These are phyloP conservation scores for Mycosphaerella sp. DNA, from an alignment of 2,329 filamentous ascomycete species.

Conservation along the genomic window DNA sequence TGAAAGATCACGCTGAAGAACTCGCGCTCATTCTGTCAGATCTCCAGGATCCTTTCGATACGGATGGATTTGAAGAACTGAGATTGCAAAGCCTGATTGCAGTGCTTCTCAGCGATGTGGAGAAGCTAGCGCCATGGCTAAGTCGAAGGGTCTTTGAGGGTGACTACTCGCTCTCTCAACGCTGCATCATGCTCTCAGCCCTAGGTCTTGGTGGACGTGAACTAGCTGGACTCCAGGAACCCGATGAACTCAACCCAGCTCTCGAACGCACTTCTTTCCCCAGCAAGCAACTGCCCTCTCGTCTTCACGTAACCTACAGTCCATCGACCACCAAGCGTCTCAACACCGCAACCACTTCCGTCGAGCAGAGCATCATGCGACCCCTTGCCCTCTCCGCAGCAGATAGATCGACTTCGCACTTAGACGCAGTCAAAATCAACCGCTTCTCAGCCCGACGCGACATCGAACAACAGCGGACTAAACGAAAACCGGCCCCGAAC, in stretches of 20 bases:
- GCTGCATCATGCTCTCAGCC: conserved; percentile 72
- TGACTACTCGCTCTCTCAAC: conserved; percentile 81
- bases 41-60: conserved; percentile 77
- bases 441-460: conserved; percentile 77
- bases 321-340: conserved; percentile 49
- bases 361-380: conserved; percentile 68
- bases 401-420: conserved; percentile 69
- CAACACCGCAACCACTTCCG: conserved; percentile 58
- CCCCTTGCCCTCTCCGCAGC: conserved; percentile 78
- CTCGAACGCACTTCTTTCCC: conserved; percentile 54
- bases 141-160: conserved; percentile 81
- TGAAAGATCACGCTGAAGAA: conserved; percentile 76
- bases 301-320: conserved; percentile 65
- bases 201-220: conserved; percentile 79
- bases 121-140: conserved; percentile 76
- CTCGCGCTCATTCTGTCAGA: conserved; percentile 70
- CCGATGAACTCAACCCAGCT: conserved; percentile 42
- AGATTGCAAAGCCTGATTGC: conserved; percentile 77
- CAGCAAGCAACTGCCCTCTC: conserved; percentile 69
- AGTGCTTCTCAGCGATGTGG: conserved; percentile 67
- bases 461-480: conserved; percentile 47
- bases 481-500: conserved; percentile 59
- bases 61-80: conserved; percentile 69
- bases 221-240: conserved; percentile 66
- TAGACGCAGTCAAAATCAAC: conserved; percentile 74